phyloP scores from a whole-genome alignment of 257 asterid genomes.

The Buddleja alternifolia region DNA sequence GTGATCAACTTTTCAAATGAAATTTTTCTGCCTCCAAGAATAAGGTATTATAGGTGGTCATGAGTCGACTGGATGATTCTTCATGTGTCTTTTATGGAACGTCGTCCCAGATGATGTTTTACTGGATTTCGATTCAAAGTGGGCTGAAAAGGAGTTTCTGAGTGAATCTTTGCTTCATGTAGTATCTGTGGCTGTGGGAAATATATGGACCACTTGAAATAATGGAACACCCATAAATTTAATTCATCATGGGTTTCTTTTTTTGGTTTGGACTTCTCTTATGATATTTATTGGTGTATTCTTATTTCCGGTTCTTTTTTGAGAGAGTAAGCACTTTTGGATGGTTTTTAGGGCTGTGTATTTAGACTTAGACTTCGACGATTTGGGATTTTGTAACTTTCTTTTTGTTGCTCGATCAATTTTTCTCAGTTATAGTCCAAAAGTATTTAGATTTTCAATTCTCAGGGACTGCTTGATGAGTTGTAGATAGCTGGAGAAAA shows the following conservation, averaged over 20 bases:
- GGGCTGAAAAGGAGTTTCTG: constrained; percentile 27
- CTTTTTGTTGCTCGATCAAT: neutral
- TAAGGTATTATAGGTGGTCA: constrained; percentile 21
- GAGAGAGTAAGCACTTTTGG: constrained; percentile 3
- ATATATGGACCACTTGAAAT: constrained; percentile 20
- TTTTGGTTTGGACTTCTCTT: neutral
- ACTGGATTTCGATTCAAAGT: constrained; percentile 20
- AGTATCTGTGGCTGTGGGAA: constrained; percentile 13
- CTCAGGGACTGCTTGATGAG: neutral
- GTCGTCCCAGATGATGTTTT: neutral
- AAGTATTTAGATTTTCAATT: neutral
- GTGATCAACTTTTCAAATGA: constrained; percentile 1
- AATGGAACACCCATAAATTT: constrained; percentile 22
- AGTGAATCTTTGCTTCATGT: neutral
- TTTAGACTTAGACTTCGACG: constrained; percentile 19
- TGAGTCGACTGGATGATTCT: constrained; percentile 5
- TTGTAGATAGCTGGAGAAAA: neutral
- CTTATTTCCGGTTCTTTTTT: constrained; percentile 6
- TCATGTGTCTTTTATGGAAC: neutral
- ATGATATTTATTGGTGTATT: constrained; percentile 25
- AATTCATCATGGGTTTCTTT: neutral
- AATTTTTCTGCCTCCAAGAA: constrained; percentile 7
- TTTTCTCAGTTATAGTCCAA: neutral
- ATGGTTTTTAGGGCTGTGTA: constrained; percentile 29
- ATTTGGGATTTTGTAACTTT: neutral